Percentiles rank a stretch among this genome's conserved stretches.
Conservation (phyloP, 495 filamentous ascomycete species). For the Mytilinidion resinicola region DNA sequence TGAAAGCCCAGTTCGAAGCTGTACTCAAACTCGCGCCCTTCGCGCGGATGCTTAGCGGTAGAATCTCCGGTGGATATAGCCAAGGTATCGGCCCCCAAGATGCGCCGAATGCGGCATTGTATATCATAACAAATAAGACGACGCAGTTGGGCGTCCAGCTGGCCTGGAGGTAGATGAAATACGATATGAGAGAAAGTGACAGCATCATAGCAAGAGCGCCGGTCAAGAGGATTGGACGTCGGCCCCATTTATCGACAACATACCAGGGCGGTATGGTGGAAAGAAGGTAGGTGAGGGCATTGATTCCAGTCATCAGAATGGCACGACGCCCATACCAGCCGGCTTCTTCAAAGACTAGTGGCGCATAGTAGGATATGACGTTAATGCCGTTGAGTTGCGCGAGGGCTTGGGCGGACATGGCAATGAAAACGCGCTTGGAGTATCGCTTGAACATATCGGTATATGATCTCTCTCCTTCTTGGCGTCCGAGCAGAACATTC, state of each 20-base stretch:
- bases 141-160: slow-evolving; percentile 70
- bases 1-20: slow-evolving; percentile 96
- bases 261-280: slow-evolving; percentile 97
- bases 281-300: slow-evolving; percentile 81
- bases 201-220: slow-evolving; percentile 88
- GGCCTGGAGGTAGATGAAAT: slow-evolving; percentile 88
- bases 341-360: slow-evolving; percentile 90
- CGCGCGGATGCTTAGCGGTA: slow-evolving; percentile 92
- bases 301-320: slow-evolving; percentile 96
- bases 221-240: slow-evolving; percentile 81
- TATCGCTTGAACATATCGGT: slow-evolving; percentile 93
- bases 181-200: slow-evolving; percentile 86
- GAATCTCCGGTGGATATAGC: slow-evolving; percentile 96
- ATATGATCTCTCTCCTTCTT: slow-evolving; percentile 91
- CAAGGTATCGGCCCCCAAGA: slow-evolving; percentile 99
- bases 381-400: slow-evolving; percentile 98
- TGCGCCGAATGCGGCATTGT: slow-evolving; percentile 95
- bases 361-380: slow-evolving; percentile 98
- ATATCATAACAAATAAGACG: slow-evolving; percentile 93
- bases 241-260: slow-evolving; percentile 87
- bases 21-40: slow-evolving; percentile 97
- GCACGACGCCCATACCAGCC: slow-evolving; percentile 87
- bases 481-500: slow-evolving; percentile 84
- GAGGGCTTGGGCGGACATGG: slow-evolving; percentile 95
- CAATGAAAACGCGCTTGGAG: slow-evolving; percentile 86